Conservation (phyloP, 139 green algal genomes). For the Nannochloris sp. region DNA sequence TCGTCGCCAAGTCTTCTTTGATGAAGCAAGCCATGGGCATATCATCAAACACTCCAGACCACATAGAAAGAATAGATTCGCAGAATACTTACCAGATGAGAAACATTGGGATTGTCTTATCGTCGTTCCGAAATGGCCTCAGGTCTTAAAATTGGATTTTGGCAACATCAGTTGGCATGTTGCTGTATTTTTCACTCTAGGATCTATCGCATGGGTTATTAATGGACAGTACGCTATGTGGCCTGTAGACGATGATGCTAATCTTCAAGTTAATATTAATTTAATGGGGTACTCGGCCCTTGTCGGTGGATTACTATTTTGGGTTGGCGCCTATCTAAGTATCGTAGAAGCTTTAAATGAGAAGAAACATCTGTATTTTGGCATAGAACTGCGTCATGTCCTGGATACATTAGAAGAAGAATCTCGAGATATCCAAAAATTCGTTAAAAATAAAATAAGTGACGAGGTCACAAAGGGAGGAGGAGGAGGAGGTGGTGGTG, state of each 20-base stretch:
- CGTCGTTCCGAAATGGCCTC: not conserved
- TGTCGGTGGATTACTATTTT: constrained; percentile 4
- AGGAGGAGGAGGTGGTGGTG: not conserved
- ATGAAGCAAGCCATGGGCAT: not conserved
- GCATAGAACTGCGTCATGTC: not conserved
- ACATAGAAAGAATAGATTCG: constrained; percentile 1
- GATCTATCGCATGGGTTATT: constrained; percentile 2
- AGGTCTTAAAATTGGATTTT: not conserved
- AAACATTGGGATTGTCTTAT: not conserved
- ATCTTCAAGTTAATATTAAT: not conserved
- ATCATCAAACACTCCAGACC: not conserved
- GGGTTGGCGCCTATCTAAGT: constrained; percentile 1
- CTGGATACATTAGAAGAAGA: not conserved
- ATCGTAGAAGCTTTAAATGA: not conserved
- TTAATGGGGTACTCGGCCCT: constrained; percentile 4
- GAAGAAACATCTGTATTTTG: constrained; percentile 1
- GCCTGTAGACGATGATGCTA: not conserved
- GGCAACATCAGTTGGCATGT: constrained; percentile 12
- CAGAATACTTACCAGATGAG: not conserved
- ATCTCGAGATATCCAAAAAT: not conserved
- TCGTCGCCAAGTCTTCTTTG: not conserved
- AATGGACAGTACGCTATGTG: constrained; percentile 5
- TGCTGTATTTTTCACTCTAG: constrained; percentile 1
- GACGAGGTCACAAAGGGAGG: not conserved
- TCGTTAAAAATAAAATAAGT: not conserved